phyloP scores from a whole-genome alignment of 2,329 filamentous ascomycete species.

The Paracamarosporium sp. region DNA sequence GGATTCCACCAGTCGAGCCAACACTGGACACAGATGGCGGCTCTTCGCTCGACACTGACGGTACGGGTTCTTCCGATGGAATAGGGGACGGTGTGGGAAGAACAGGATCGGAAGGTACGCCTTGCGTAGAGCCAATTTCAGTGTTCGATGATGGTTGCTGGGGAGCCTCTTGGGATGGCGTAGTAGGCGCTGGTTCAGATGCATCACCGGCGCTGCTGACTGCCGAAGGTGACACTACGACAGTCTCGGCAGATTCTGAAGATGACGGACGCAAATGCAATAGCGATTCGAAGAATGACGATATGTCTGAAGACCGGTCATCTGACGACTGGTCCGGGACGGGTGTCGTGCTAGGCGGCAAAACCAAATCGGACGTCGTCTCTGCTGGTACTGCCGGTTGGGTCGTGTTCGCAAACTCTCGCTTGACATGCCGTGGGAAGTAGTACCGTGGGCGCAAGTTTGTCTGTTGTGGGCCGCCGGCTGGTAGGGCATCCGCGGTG shows the following conservation, averaged over 20 bases:
- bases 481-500: conserved; percentile 57
- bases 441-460: conserved; percentile 52
- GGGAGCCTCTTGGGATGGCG: background rate
- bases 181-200: background rate
- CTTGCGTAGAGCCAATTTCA: conserved; percentile 1
- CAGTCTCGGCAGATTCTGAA: conserved; percentile 20
- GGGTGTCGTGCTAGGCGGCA: conserved; percentile 28
- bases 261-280: conserved; percentile 23
- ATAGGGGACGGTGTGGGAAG: background rate
- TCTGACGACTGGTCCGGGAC: conserved; percentile 24
- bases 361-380: conserved; percentile 23
- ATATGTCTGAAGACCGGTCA: conserved; percentile 19
- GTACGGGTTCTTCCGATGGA: background rate
- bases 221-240: conserved; percentile 24
- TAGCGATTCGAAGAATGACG: conserved; percentile 35
- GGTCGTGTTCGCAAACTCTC: conserved; percentile 48
- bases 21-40: background rate
- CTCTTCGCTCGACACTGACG: background rate
- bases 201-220: background rate
- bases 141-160: background rate
- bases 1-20: conserved; percentile 3
- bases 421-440: conserved; percentile 55
- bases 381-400: conserved; percentile 27
- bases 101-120: background rate
- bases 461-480: conserved; percentile 43